Conservation (phyloP, 352 stramenopile species). For the Phytophthora sp. region DNA sequence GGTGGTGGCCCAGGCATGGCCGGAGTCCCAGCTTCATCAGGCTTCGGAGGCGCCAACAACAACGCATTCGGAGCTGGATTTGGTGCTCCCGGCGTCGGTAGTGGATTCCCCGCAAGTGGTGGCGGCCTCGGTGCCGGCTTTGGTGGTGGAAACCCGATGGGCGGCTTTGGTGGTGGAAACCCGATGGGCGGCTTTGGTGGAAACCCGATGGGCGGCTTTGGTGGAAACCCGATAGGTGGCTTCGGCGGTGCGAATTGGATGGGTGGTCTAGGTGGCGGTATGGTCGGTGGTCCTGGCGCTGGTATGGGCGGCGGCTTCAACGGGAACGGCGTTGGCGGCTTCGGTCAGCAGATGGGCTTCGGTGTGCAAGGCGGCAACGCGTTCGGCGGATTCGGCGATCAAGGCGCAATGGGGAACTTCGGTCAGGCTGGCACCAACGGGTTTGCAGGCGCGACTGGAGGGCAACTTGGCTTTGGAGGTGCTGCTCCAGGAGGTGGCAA, state of each 20-base stretch:
- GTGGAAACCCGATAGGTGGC: conserved; percentile 17
- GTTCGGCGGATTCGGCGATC: conserved; percentile 11
- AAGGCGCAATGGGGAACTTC: conserved; percentile 14
- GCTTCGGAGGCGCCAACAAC: not conserved
- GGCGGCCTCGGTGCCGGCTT: no score
- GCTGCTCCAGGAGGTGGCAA: not conserved
- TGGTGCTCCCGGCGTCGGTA: not conserved
- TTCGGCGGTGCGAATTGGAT: conserved; percentile 12
- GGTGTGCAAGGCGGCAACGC: conserved; percentile 12
- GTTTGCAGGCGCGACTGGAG: conserved; percentile 1
- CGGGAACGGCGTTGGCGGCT: conserved; percentile 10
- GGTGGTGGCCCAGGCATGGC: not conserved
- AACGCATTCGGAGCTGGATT: conserved; percentile 5
- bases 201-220: no score
- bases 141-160: conserved; percentile 5
- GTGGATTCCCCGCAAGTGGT: no score
- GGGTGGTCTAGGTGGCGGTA: conserved; percentile 8
- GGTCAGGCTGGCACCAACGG: conserved; percentile 15
- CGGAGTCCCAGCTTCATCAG: not conserved
- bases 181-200: no score
- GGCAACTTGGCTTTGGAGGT: conserved; percentile 10
- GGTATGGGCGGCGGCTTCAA: conserved; percentile 3
- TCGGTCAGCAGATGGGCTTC: conserved; percentile 19
- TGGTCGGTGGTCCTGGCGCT: conserved; percentile 1
- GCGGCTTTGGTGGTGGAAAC: conserved; percentile 14